phyloP scores from a whole-genome alignment of 148 eudicot species.

The Tetragonia tetragonoides region DNA sequence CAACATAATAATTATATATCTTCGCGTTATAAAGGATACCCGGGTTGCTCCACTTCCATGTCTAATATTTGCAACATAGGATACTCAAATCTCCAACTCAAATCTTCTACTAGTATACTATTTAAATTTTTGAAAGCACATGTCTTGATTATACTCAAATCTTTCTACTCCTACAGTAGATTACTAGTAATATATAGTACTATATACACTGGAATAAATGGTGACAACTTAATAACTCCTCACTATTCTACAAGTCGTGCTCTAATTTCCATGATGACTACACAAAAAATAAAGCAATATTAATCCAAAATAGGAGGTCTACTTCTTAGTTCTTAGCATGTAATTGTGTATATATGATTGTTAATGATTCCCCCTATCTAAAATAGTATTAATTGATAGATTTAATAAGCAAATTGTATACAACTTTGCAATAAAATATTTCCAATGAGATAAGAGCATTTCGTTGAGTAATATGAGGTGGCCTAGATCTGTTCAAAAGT shows the following conservation, averaged over 20 bases:
- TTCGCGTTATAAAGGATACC: background rate
- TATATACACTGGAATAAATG: too few species aligned
- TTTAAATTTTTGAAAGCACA: background rate
- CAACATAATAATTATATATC: too few species aligned
- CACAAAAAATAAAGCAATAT: background rate
- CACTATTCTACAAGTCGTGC: background rate
- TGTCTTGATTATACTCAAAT: background rate
- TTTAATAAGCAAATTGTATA: background rate
- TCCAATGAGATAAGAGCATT: background rate
- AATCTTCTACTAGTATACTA: background rate
- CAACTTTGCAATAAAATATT: background rate
- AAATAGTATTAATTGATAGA: background rate
- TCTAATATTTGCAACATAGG: background rate
- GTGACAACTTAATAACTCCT: background rate
- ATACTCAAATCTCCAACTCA: background rate
- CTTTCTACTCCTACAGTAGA: too few species aligned
- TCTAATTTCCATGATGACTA: background rate
- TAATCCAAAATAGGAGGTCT: conserved; percentile 1
- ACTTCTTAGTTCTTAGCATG: conserved; percentile 6
- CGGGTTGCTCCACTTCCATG: background rate
- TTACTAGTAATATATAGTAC: too few species aligned
- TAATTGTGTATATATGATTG: background rate
- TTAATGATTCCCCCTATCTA: background rate
- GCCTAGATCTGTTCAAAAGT: background rate
- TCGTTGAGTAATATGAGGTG: background rate